Evolutionary conservation across 2,329 filamentous ascomycete species (phyloP), one percentile per base, ranked within the genome.

Genomic region (Orbilia blumenaviensis): DNA sequence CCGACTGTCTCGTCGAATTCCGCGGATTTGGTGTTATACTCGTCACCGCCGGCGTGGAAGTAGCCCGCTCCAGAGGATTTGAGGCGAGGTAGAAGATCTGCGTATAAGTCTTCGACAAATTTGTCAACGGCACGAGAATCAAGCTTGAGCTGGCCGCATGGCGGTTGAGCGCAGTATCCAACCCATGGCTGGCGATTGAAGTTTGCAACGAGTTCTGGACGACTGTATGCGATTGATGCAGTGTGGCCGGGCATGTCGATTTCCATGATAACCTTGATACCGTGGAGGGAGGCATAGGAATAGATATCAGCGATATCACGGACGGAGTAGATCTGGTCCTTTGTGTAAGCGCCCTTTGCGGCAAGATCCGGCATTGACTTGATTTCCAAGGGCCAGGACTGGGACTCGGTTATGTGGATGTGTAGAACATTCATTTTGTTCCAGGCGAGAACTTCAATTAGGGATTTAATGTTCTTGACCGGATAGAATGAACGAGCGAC

Each of bases 41-140:
- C 93, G 80, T 96, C 93, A 66, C 93, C 93, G 48, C 93, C 93
- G 0, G 91, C 91, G 83, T 96, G 93, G 85, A 94, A 96, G 83
- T 94, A 88, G 5, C 88, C 84, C 1, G 90, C 86, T 82, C 92
- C 92, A 0, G 90, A 89, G 12, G 44, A 4, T 7, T 85, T 84
- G 9, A 93, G 82, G 27, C 92, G 87, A 12, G 93, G 92, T 63
- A 96, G 84, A 23, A 96, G 81, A 81, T 96, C 93, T n/a, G 86
- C 86, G 79, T 93, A 90, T 12, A 96, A 83, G 38, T 83, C 90
- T 68, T 91, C 87, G 9, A 96, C 82, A 82, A 96, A 96, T 0
- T 86, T 83, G 79, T 90, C 87, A 1, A 95, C 92, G 6, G 18
- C 32, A 0, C 88, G 84, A 64, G 89, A 89, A 83, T 95, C 94